Conservation (phyloP, 345 rosid genomes). For the Draba incana region DNA sequence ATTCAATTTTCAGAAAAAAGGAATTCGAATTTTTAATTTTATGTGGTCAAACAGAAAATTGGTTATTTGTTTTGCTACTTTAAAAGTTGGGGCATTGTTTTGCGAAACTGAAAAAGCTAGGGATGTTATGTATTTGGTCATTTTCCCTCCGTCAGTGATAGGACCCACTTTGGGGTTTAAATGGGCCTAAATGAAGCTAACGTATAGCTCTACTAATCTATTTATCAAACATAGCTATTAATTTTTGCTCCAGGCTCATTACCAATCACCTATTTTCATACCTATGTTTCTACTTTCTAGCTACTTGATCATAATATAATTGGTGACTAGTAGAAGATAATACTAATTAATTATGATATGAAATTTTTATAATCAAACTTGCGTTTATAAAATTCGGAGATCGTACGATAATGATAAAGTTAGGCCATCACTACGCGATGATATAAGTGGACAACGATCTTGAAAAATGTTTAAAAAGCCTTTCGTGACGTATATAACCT, state of each 20-base stretch:
- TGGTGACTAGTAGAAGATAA: constrained; percentile 24
- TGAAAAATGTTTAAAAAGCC: constrained; percentile 1
- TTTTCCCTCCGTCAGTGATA: no score
- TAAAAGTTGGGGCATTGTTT: no score
- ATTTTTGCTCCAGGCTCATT: neutral
- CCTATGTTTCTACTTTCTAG: neutral
- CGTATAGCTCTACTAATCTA: no score
- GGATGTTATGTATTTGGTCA: no score
- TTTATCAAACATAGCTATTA: no score
- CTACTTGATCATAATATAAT: neutral
- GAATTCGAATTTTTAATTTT: no score
- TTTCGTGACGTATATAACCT: constrained; percentile 20
- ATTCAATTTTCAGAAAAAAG: no score
- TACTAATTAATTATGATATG: neutral
- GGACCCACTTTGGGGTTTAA: no score
- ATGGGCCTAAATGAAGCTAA: no score
- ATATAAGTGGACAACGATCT: constrained; percentile 35
- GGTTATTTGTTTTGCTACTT: no score
- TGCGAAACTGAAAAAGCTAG: no score
- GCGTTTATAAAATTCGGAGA: constrained; percentile 30
- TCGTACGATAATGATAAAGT: constrained; percentile 35
- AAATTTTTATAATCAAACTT: constrained; percentile 19
- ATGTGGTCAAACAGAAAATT: no score
- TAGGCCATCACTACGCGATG: constrained; percentile 41
- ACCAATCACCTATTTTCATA: neutral